Evolutionary conservation across 1,139 yeast species (phyloP).

Genomic region (Martiniozyma asiatica): DNA sequence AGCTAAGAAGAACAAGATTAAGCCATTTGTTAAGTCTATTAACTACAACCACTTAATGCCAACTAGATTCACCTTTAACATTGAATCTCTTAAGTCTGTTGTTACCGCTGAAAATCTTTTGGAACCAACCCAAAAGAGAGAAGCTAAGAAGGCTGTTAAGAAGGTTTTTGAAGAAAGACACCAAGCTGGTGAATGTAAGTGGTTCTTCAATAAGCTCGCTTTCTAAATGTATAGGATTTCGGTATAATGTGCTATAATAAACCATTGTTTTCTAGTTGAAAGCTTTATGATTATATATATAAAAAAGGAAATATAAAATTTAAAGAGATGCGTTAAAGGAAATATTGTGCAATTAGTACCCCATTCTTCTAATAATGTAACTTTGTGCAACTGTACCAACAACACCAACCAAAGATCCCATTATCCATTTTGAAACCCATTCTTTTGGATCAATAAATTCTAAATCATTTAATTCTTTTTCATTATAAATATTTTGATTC

Average conservation of each 20-base stretch:
- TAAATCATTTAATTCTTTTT: conserved; percentile 15
- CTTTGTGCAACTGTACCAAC: conserved; percentile 84
- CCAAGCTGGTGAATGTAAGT: conserved; percentile 99
- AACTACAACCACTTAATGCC: conserved; percentile 99
- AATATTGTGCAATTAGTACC: too few species aligned
- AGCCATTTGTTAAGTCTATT: conserved; percentile 98
- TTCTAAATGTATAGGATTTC: conserved; percentile 42
- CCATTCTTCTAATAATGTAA: conserved; percentile 89
- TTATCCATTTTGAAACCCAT: conserved; percentile 93
- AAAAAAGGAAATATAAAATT: too few species aligned
- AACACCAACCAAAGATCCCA: conserved; percentile 65
- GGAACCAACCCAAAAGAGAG: conserved; percentile 98
- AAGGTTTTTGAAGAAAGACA: conserved; percentile 99
- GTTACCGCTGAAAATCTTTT: conserved; percentile 89
- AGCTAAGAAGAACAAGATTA: conserved; percentile 95
- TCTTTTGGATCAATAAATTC: conserved; percentile 66
- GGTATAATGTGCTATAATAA: conserved; percentile 11
- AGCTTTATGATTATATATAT: too few species aligned
- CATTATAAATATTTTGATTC: conserved; percentile 39
- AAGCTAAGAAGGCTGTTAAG: conserved; percentile 98
- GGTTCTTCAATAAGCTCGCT: conserved; percentile 99
- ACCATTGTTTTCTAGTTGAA: conserved; percentile 6
- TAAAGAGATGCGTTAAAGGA: too few species aligned
- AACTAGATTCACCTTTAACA: conserved; percentile 98
- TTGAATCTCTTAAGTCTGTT: conserved; percentile 86